A percentile compares a stretch with the other conserved stretches of the same genome.
These are phyloP conservation scores for Alternaria longipes DNA, from an alignment of 2,329 filamentous ascomycete species.

Conservation along the genomic window DNA sequence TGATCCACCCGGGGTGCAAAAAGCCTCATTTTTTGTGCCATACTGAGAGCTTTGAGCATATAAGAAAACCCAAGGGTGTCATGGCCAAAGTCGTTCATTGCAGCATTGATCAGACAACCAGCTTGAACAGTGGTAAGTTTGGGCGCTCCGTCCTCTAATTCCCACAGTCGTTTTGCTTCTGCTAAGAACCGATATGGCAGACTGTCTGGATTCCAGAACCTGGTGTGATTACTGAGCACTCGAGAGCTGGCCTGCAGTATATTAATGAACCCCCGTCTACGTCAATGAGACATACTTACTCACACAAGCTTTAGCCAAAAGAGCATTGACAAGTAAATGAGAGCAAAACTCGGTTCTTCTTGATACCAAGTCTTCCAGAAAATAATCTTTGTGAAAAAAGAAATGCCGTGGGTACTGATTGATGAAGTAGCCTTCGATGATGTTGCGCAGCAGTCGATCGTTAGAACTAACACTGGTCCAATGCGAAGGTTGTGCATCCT, in stretches of 20 bases:
- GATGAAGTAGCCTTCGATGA: conserved; percentile 25
- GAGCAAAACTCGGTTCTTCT: conserved; percentile 25
- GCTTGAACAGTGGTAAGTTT: conserved; percentile 29
- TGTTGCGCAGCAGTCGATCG: conserved; percentile 22
- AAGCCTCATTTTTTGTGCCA: conserved; percentile 25
- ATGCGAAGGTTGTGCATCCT: conserved; percentile 19
- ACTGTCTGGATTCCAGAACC: conserved; percentile 27
- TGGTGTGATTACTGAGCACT: conserved; percentile 11
- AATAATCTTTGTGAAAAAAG: conserved; percentile 29
- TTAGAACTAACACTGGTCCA: conserved; percentile 32
- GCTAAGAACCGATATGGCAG: conserved; percentile 29
- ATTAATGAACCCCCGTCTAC: conserved; percentile 1
- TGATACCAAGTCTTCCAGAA: conserved; percentile 30
- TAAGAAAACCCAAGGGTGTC: conserved; percentile 21
- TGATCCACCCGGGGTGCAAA: conserved; percentile 12
- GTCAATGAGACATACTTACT: conserved; percentile 6
- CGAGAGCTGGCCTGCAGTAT: conserved; percentile 13
- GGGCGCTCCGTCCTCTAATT: conserved; percentile 14
- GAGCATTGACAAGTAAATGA: conserved; percentile 29
- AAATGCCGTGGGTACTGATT: conserved; percentile 20
- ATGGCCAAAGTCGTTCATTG: conserved; percentile 16
- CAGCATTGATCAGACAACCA: conserved; percentile 19
- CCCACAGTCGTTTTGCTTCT: conserved; percentile 35
- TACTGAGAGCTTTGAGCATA: conserved; percentile 16
- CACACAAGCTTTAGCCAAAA: conserved; percentile 33